Percentiles rank a stretch among this genome's conserved stretches.
Evolutionary conservation across 495 filamentous ascomycete genomes (phyloP).

Genomic region (Xylaria flabelliformis): DNA sequence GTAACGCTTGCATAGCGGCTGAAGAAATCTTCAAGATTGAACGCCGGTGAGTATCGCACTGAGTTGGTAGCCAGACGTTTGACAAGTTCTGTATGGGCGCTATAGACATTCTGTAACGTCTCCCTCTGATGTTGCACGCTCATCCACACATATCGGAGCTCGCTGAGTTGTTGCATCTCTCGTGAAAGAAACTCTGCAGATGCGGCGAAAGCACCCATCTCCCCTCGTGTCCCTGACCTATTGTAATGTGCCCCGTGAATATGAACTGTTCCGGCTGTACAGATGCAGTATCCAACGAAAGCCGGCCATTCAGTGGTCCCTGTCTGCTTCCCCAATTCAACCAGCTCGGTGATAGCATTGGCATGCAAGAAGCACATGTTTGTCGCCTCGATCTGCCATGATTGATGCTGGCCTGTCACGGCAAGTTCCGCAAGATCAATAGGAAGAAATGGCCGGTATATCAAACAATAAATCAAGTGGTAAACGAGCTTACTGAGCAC

Average conservation of each 20-base stretch:
- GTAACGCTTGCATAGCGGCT: slow-evolving; percentile 69
- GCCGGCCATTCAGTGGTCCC: slow-evolving; percentile 80
- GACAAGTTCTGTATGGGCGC: slow-evolving; percentile 74
- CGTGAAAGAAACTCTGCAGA: slow-evolving; percentile 75
- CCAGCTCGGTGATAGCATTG: slow-evolving; percentile 83
- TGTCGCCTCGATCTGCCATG: slow-evolving; percentile 88
- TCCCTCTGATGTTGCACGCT: slow-evolving; percentile 81
- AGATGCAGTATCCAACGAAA: slow-evolving; percentile 82
- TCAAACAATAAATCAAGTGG: slow-evolving; percentile 81
- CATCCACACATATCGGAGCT: slow-evolving; percentile 75
- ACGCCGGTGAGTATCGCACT: slow-evolving; percentile 73
- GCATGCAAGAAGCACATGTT: slow-evolving; percentile 87
- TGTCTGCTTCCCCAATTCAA: slow-evolving; percentile 72
- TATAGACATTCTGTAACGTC: slow-evolving; percentile 74
- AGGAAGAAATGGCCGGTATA: slow-evolving; percentile 84
- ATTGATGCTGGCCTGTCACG: slow-evolving; percentile 81
- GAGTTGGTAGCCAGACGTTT: slow-evolving; percentile 66
- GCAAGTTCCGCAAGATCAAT: slow-evolving; percentile 80
- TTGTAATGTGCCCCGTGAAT: slow-evolving; percentile 83
- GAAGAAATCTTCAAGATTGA: slow-evolving; percentile 86
- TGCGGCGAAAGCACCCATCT: slow-evolving; percentile 53
- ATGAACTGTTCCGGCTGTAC: slow-evolving; percentile 82
- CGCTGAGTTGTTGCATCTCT: slow-evolving; percentile 78
- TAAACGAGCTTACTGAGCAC: slow-evolving; percentile 85
- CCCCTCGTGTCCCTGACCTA: slow-evolving; percentile 66